These are phyloP conservation scores for Serpula lacrymans DNA, from an alignment of 768 basidiomycete genomes.

Conservation along the genomic window DNA sequence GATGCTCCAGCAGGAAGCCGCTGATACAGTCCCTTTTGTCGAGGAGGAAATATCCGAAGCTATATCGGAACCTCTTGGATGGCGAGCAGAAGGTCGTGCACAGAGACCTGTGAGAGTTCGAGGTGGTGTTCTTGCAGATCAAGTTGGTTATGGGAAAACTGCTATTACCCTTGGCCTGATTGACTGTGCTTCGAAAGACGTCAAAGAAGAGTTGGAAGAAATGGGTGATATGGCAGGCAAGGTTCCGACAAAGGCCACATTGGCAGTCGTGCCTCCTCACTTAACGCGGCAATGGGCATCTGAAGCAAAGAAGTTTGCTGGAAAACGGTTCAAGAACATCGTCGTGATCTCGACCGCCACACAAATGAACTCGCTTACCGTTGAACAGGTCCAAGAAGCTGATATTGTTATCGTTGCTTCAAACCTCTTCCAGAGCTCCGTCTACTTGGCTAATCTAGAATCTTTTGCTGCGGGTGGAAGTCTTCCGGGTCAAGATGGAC, in stretches of 20 bases:
- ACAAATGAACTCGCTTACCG: conserved; percentile 67
- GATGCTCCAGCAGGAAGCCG: conserved; percentile 83
- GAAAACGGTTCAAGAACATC: conserved; percentile 41
- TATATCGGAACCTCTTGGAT: conserved; percentile 78
- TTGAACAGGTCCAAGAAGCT: conserved; percentile 73
- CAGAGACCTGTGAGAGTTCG: conserved; percentile 70
- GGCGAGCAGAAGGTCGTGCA: conserved; percentile 93
- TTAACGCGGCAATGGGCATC: conserved; percentile 87
- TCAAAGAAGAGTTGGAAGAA: conserved; percentile 55
- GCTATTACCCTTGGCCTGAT: conserved; percentile 91
- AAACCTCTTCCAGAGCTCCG: conserved; percentile 75
- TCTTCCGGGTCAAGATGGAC: conserved; percentile 74
- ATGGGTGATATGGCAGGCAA: conserved; percentile 50
- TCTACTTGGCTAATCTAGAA: conserved; percentile 75
- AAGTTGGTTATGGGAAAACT: conserved; percentile 97
- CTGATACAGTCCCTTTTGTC: conserved; percentile 65
- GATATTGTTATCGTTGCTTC: conserved; percentile 87
- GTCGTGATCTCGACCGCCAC: conserved; percentile 64
- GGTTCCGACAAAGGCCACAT: conserved; percentile 75
- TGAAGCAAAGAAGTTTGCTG: conserved; percentile 79
- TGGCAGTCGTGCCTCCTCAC: conserved; percentile 88
- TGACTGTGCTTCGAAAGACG: conserved; percentile 59
- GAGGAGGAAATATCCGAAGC: conserved; percentile 96
- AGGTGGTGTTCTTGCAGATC: conserved; percentile 92
- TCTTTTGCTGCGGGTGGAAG: conserved; percentile 64